phyloP scores from a whole-genome alignment of 257 asterid species.

The Mentha longifolia region DNA sequence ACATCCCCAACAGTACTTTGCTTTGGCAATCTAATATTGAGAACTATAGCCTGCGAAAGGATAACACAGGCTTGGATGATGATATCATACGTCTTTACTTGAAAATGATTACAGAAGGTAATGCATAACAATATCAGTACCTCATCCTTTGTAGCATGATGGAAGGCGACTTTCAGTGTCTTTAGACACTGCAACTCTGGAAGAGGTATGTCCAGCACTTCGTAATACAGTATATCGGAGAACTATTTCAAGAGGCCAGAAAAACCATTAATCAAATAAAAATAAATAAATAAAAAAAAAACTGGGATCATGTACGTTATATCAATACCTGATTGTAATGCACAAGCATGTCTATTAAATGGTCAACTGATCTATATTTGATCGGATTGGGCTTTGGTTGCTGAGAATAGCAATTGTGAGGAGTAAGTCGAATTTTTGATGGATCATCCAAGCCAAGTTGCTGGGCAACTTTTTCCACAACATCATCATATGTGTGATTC shows the following conservation, averaged over 20 bases:
- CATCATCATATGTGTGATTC: conserved; percentile 92
- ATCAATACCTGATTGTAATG: conserved; percentile 92
- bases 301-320: background rate
- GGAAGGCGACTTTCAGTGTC: conserved; percentile 95
- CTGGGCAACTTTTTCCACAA: conserved; percentile 89
- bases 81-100: background rate
- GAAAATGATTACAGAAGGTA: conserved; percentile 8
- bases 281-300: too few species aligned
- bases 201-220: conserved; percentile 96
- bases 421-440: conserved; percentile 92
- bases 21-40: conserved; percentile 88
- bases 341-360: conserved; percentile 89
- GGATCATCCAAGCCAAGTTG: conserved; percentile 87
- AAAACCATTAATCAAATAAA: conserved; percentile 22
- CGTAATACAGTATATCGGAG: conserved; percentile 92
- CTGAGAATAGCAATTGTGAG: conserved; percentile 98
- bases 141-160: conserved; percentile 94
- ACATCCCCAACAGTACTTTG: conserved; percentile 98
- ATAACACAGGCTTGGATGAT: conserved; percentile 2
- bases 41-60: conserved; percentile 71
- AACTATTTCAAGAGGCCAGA: conserved; percentile 49
- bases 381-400: conserved; percentile 95
- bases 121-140: conserved; percentile 40
- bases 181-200: conserved; percentile 96
- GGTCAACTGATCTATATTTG: conserved; percentile 86